Evolutionary conservation across 2,329 filamentous ascomycete species (phyloP), one percentile per base, ranked within the genome.

Genomic region (Xylogone sp.): DNA sequence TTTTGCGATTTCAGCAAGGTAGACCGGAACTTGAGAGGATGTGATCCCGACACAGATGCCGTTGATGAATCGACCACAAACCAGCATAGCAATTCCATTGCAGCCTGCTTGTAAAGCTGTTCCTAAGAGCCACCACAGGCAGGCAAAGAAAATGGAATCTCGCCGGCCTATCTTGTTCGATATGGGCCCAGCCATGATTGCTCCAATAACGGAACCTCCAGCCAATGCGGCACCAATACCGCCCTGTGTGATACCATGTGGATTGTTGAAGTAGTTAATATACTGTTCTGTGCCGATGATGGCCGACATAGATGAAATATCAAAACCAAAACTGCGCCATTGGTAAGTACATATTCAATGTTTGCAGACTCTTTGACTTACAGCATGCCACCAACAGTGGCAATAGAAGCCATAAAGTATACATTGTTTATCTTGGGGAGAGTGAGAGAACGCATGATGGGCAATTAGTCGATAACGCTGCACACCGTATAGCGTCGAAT

Each of bases 1-100:
- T 3, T 67, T 68, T 1, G 72, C 68, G 16, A 76, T 75, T 64
- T 89, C 86, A 27, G 83, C 80, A 46, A 88, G 81, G 66, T 88
- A 88, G 52, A 87, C 84, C 0, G 84, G 84, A 1, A 87, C 86
- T 63, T 88, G 83, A 21, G 86, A 83, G 21, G 84, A 88, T 66
- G 81, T 85, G 64, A 89, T 88, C 57, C 86, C 87, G 53, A 89
- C 85, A 45, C 80, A 79, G 57, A 89, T 65, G 53, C 86, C 86
- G 69, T 88, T 88, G 71, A 90, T 81, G 65, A 87, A 66, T 60
- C 86, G 85, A 45, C 86, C 85, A 21, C 79, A 82, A 45, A 86
- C 79, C 20, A 90, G 74, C 86, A 83, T 83, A 34, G 71, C 74
- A 51, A 84, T 81, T 63, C 81, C 78, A 59, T 83, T 78, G 6